Percentiles rank a stretch among this genome's conserved stretches.
Conservation (phyloP, 192 early-diverging fungal species). For the Rhizoclosmatium sp. region DNA sequence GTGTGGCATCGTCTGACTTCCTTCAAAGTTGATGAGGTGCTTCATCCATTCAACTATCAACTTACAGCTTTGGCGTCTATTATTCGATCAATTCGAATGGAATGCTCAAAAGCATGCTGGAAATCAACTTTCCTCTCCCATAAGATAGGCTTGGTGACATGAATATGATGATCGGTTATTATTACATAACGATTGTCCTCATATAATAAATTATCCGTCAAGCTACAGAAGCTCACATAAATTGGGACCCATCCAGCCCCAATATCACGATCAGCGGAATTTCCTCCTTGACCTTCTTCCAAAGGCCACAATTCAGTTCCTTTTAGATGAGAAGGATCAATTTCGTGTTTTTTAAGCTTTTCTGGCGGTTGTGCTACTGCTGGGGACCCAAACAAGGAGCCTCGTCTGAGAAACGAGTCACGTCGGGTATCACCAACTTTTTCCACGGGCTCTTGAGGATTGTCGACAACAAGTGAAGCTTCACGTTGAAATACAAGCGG, state of each 20-base stretch:
- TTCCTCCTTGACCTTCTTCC: conserved; percentile 5
- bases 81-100: conserved; percentile 21
- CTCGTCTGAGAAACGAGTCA: not conserved
- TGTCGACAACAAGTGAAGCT: conserved; percentile 6
- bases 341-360: not conserved
- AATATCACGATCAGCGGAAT: not conserved
- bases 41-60: not conserved
- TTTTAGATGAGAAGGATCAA: conserved; percentile 11
- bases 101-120: conserved; percentile 17
- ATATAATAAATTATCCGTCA: not conserved
- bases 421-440: not conserved
- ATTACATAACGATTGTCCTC: conserved; percentile 27
- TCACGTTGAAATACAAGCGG: conserved; percentile 30
- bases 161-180: conserved; percentile 30
- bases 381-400: not conserved
- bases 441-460: not conserved
- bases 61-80: conserved; percentile 2
- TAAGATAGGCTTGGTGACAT: conserved; percentile 27
- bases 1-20: not conserved
- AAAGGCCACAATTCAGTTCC: conserved; percentile 31
- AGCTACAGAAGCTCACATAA: conserved; percentile 26
- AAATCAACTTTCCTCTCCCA: conserved; percentile 27
- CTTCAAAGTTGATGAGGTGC: not conserved
- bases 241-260: conserved; percentile 38
- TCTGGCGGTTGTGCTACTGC: not conserved